Conservation (phyloP, 2,329 filamentous ascomycete species). For the Penicillium sp. region DNA sequence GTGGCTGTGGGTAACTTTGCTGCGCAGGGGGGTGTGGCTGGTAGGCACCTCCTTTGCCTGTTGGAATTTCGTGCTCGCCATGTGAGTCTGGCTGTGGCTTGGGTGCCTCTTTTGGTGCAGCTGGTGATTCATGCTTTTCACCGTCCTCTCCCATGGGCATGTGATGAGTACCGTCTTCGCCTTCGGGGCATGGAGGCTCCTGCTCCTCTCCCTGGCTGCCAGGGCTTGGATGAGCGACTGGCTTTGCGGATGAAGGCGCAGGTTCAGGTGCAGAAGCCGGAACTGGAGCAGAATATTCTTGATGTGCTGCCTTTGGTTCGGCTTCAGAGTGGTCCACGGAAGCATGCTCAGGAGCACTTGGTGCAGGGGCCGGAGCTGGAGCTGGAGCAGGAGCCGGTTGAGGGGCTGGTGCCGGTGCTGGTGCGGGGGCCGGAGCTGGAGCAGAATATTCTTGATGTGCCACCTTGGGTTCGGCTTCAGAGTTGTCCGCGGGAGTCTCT, state of each 20-base stretch:
- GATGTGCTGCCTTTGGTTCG: neutral
- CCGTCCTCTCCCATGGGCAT: neutral
- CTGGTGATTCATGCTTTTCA: neutral
- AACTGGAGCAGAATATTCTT: neutral
- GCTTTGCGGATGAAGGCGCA: neutral
- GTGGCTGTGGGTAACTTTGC: neutral
- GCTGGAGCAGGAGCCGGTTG: neutral
- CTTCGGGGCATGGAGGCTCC: constrained; percentile 5
- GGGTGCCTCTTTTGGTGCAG: neutral
- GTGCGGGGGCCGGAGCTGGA: neutral
- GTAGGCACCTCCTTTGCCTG: neutral
- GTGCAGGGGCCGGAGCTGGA: neutral
- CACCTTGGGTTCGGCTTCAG: neutral
- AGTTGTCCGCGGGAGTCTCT: neutral
- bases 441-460: neutral
- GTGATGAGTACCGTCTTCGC: neutral
- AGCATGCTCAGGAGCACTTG: neutral
- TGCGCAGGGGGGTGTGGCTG: neutral
- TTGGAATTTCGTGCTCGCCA: neutral
- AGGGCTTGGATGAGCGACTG: neutral
- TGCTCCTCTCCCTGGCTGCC: neutral
- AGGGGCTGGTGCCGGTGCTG: neutral
- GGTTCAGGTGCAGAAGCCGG: neutral
- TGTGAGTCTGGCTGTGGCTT: neutral
- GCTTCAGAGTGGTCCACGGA: neutral